Percentiles rank a stretch among this genome's conserved stretches.
phyloP scores from a whole-genome alignment of 331 rosid species.

The Telfairia occidentalis region DNA sequence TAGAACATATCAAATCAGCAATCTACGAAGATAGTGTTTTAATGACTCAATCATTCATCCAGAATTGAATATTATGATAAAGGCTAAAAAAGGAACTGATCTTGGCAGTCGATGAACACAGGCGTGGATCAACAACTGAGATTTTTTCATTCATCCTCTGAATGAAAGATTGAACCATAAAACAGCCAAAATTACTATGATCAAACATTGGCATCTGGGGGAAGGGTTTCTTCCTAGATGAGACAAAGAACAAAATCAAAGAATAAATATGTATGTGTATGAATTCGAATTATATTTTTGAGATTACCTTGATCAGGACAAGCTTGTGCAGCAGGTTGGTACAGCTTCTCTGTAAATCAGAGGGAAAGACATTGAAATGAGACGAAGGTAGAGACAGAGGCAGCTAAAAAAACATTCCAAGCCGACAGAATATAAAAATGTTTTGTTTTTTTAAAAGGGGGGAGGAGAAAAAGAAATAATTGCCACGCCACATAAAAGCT shows the following conservation, averaged over 20 bases:
- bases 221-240: not conserved
- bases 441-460: not conserved
- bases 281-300: not conserved
- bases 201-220: not conserved
- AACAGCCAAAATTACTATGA: not conserved
- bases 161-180: not conserved
- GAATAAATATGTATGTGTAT: not conserved
- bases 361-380: conserved; percentile 1
- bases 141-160: not conserved
- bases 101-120: not conserved
- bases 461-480: not conserved
- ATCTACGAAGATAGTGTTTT: not conserved
- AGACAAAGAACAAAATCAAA: not conserved
- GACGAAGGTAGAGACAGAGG: not conserved
- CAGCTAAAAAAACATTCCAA: conserved; percentile 5
- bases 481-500: not conserved
- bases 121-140: not conserved
- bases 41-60: not conserved
- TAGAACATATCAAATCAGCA: not conserved
- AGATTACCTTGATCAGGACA: conserved; percentile 35
- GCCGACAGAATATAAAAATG: conserved; percentile 3
- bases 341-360: conserved; percentile 51
- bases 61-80: not conserved
- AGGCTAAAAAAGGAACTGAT: not conserved
- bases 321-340: conserved; percentile 29